Base-by-base conservation (phyloP, 306 rosid species). In the Mimosa bimucronata region DNA sequence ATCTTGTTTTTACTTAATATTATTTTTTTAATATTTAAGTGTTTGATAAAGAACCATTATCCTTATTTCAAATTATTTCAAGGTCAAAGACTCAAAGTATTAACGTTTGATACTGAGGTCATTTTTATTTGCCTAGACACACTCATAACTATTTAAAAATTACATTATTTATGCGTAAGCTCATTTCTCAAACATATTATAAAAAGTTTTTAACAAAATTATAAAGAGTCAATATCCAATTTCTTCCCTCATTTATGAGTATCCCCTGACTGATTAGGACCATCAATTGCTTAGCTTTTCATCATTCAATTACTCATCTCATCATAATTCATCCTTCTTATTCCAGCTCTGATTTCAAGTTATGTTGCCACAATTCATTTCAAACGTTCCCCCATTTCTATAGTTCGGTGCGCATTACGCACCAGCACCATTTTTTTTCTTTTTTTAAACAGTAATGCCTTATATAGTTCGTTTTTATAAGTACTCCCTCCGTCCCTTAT, bases 211-310 rank as follows among this genome's bases (percentile, higher is more conserved):
- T 34, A 10, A 44, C 0, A 18, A 50, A 50, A 50, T 53, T 53
- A 53, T 19, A 53, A 6, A 16, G 78, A 16, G 78, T 76, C 66
- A 73, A 52, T 60, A 70, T 84, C 78, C 13, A 55, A 21, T 2
- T 53, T 9, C 19, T 53, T 2, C 23, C 19, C 2, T 19, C 79
- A 66, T 37, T 40, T 15, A 81, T 41, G 19, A 81, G 46, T 37
- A 42, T 85, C 82, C 74, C 64, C 81, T 68, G 85, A 77, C 74
- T 83, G 80, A 88, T 83, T 79, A 83, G 79, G 75, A 79, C 77
- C 75, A 72, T 81, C 76, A 79, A 80, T 83, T 30, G 38, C 77
- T 80, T 66, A 30, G 71, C 85, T 85, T 88, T 78, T 40, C 67
- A 42, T 81, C 90, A 82, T 84, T 38, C 82, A 70, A 83, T 82